Percentiles rank a stretch among this genome's conserved stretches.
Evolutionary conservation across 2,329 filamentous ascomycete species (phyloP).

Genomic region (Talaromyces sp.): DNA sequence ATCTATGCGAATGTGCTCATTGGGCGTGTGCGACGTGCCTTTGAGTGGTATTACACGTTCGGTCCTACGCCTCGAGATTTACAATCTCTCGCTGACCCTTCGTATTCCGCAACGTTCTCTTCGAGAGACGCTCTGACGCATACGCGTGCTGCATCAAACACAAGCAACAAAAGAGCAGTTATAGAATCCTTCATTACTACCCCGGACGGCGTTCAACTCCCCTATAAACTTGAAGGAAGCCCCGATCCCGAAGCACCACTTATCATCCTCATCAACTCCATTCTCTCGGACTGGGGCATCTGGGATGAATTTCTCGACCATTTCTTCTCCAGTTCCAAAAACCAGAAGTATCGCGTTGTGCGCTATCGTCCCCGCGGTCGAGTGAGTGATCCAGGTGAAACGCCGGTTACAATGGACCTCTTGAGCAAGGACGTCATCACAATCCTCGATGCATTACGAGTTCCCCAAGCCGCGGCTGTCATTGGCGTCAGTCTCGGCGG

Average conservation of each 20-base stretch:
- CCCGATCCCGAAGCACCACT: slow-evolving; percentile 61
- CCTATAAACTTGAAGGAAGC: slow-evolving; percentile 72
- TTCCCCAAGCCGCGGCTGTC: slow-evolving; percentile 60
- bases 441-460: slow-evolving; percentile 64
- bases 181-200: slow-evolving; percentile 66
- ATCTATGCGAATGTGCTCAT: slow-evolving; percentile 57
- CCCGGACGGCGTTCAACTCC: slow-evolving; percentile 61
- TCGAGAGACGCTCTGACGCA: slow-evolving; percentile 53
- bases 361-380: slow-evolving; percentile 75
- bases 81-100: slow-evolving; percentile 46
- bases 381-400: slow-evolving; percentile 34
- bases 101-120: slow-evolving; percentile 48
- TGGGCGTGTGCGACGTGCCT: slow-evolving; percentile 55
- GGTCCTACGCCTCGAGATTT: slow-evolving; percentile 68
- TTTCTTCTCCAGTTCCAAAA: slow-evolving; percentile 51
- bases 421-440: slow-evolving; percentile 63
- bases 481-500: slow-evolving; percentile 79
- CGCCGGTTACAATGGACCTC: slow-evolving; percentile 56
- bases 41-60: slow-evolving; percentile 74
- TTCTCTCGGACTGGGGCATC: slow-evolving; percentile 72
- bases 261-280: slow-evolving; percentile 72
- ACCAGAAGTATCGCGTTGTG: slow-evolving; percentile 63
- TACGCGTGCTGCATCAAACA: slow-evolving; percentile 46
- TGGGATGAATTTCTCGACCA: slow-evolving; percentile 69
- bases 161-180: slow-evolving; percentile 42